Evolutionary conservation across 2,329 filamentous ascomycete species (phyloP).

Genomic region (Cadophora sp.): DNA sequence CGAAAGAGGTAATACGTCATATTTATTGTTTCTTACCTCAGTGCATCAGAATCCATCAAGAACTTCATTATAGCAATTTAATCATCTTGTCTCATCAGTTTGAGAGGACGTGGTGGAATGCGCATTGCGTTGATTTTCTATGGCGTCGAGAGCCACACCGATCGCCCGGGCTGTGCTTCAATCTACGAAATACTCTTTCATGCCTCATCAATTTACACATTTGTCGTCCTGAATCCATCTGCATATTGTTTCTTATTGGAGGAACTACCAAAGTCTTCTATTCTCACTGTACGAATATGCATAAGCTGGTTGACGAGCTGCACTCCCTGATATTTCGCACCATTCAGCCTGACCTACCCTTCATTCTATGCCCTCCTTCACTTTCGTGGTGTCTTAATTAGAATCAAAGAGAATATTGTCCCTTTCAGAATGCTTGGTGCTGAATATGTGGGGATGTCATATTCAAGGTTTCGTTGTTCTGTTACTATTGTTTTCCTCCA

Average conservation of each 20-base stretch:
- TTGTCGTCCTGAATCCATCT: neutral
- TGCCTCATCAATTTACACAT: neutral
- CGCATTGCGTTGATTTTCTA: neutral
- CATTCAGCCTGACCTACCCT: neutral
- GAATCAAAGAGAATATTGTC: neutral
- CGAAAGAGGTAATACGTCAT: neutral
- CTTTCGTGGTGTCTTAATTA: neutral
- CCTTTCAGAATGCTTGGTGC: neutral
- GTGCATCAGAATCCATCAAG: neutral
- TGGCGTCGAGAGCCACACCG: neutral
- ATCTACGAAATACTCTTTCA: neutral
- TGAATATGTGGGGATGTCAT: neutral
- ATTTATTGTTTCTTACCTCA: neutral
- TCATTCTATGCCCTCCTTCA: neutral
- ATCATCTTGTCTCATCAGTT: neutral
- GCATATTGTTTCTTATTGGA: neutral
- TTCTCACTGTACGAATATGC: neutral
- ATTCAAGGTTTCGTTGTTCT: neutral
- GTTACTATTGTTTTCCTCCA: neutral
- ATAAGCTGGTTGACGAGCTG: neutral
- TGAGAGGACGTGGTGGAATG: neutral
- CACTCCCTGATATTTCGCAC: neutral
- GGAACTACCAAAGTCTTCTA: neutral
- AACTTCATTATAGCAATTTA: constrained; percentile 3
- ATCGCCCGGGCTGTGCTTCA: neutral